Conservation (phyloP, 1,284 basidiomycete species). For the Neonothopanus nambi region DNA sequence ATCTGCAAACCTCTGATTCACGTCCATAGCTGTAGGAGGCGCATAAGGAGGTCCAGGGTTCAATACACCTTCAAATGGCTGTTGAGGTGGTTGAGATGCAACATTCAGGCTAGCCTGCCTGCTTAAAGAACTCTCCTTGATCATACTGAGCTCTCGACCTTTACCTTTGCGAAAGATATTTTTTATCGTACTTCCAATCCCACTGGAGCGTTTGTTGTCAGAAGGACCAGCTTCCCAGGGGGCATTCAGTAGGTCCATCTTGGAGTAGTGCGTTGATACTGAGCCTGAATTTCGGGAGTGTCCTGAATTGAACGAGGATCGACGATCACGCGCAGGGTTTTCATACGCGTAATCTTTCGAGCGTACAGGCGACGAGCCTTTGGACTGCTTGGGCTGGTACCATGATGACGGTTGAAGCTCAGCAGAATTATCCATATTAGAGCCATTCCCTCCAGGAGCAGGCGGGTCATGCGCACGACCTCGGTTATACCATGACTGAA, state of each 20-base stretch:
- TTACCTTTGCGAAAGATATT: constrained; percentile 15
- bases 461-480: not conserved
- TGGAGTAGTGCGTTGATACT: no score
- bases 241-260: no score
- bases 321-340: constrained; percentile 10
- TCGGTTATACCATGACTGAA: constrained; percentile 7
- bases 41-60: not conserved
- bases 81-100: not conserved
- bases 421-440: not conserved
- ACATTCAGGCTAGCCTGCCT: constrained; percentile 15
- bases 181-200: constrained; percentile 3
- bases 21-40: not conserved
- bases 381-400: constrained; percentile 15
- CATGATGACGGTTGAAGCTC: constrained; percentile 11
- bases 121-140: constrained; percentile 15
- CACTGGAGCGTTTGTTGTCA: not conserved
- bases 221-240: not conserved
- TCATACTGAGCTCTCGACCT: constrained; percentile 13
- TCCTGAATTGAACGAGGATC: constrained; percentile 10
- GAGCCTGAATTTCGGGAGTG: not conserved
- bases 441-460: no score
- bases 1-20: constrained; percentile 2
- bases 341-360: constrained; percentile 10
- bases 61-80: not conserved
- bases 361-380: not conserved